Evolutionary conservation across 1,284 basidiomycete species (phyloP), one percentile per base, ranked within the genome.

Genomic region (Athelia sp.): DNA sequence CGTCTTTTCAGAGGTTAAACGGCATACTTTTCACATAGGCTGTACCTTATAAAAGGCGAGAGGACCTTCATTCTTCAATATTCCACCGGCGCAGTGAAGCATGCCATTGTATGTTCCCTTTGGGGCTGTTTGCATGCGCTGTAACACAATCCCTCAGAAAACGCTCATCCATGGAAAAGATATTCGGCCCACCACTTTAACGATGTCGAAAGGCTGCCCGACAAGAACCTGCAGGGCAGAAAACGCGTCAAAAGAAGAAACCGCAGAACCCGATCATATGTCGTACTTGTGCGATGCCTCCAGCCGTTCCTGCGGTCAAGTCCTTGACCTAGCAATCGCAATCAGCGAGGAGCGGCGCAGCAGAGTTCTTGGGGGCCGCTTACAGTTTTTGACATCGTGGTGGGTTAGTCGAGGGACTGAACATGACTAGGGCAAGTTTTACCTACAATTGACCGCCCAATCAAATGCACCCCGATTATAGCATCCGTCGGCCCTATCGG

Each of bases 171-270:
- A 8, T 34, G 49, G 42, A 50, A 43, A 44, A 49, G 47, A 53
- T 45, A 46, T 46, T 45, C 34, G 44, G 32, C 86, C 67, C 60
- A 90, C 88, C 71, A 91, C 88, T 83, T 98, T 98, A 71, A 96
- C 90, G 56, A 97, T 97, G 69, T 98, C 95, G 65, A 98, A 96
- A 17, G 93, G 92, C 69, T 97, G 94, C 43, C 93, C 93, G 47
- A 96, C 93, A 38, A 97, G 76, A 51, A 90, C 88, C 87, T 90
- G 54, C 10, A 49, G 48, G 53, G 23, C 4, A n/a, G 15, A 40
- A 8, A 40, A 40, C 52, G 45, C 46, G 51, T 54, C 46, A 50
- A 35, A 53, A 8, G 21, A 40, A n/a, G n/a, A n/a, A 14, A n/a
- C 38, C 29, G n/a, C 43, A 44, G 19, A 4, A 11, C 24, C 10